Evolutionary conservation across 202 grass and related monocot genomes (phyloP).

Genomic region (Miscanthus sacchariflorus): DNA sequence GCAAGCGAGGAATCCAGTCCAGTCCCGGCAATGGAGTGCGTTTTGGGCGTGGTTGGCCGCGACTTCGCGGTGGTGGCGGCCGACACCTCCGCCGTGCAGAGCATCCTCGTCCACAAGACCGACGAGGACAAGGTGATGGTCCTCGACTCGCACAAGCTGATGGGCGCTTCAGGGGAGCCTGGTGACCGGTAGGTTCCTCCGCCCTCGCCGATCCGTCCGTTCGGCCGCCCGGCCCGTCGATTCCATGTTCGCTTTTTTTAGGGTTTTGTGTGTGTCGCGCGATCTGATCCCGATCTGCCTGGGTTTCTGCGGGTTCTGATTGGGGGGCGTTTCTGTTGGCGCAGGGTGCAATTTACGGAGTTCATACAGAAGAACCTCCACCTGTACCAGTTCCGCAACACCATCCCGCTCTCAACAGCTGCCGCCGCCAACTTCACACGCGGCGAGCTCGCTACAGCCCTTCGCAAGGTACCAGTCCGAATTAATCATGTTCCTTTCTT

Average conservation of each 20-base stretch:
- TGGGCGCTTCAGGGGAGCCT: constrained; percentile 93
- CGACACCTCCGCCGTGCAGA: constrained; percentile 90
- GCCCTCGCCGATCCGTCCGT: background rate
- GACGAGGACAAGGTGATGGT: constrained; percentile 99
- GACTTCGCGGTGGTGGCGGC: constrained; percentile 90
- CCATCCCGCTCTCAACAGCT: constrained; percentile 83
- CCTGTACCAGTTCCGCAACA: constrained; percentile 97
- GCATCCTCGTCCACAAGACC: constrained; percentile 96
- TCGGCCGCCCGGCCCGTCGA: background rate
- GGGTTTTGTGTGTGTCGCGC: background rate
- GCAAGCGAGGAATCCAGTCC: background rate
- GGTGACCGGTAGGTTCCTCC: constrained; percentile 71
- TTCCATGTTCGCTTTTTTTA: background rate
- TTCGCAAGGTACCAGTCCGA: constrained; percentile 70
- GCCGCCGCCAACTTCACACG: constrained; percentile 96
- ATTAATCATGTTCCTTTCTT: background rate
- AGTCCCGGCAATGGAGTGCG: constrained; percentile 78
- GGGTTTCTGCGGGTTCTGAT: background rate
- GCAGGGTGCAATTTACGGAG: constrained; percentile 99
- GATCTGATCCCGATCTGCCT: constrained; percentile 48
- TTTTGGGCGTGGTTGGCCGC: constrained; percentile 81
- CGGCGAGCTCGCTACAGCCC: constrained; percentile 91
- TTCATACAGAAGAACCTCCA: constrained; percentile 99
- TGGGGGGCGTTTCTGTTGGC: background rate
- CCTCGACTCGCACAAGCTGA: constrained; percentile 97